Conservation (phyloP, 176 grass and related monocot species). For the Coix lacrymajobi region DNA sequence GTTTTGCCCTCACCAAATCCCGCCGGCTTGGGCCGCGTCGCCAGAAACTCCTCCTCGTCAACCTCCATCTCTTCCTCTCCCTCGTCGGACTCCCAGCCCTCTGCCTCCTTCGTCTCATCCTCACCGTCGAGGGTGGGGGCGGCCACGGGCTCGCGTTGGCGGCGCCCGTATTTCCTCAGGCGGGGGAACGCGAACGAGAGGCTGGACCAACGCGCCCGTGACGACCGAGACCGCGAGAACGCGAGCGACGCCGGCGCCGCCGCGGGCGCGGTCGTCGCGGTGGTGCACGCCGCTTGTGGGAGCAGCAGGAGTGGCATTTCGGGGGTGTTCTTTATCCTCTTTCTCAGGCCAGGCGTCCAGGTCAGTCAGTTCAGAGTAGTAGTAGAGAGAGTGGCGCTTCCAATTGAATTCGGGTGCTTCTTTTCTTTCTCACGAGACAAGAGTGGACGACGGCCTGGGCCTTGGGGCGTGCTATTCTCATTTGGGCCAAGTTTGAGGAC, state of each 20-base stretch:
- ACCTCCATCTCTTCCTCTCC: slow-evolving; percentile 18
- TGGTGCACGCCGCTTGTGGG: not conserved
- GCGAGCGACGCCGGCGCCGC: not conserved
- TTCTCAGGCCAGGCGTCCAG: rapidly evolving
- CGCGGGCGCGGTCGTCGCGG: not conserved
- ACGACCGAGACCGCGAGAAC: not conserved
- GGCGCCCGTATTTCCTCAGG: slow-evolving; percentile 38
- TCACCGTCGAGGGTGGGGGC: slow-evolving; percentile 10
- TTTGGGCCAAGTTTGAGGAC: too few relatives aligned
- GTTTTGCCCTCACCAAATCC: slow-evolving; percentile 55
- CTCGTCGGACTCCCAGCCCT: not conserved
- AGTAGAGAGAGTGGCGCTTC: too few relatives aligned
- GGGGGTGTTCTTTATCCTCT: not conserved
- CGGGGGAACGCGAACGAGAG: slow-evolving; percentile 20
- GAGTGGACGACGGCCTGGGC: too few relatives aligned
- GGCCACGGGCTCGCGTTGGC: slow-evolving; percentile 2
- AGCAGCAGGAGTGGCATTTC: slow-evolving; percentile 31
- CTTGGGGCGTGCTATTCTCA: too few relatives aligned
- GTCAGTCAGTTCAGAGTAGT: not conserved
- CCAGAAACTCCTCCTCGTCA: slow-evolving; percentile 37
- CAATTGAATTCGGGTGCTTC: too few relatives aligned
- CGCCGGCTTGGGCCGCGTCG: slow-evolving; percentile 38
- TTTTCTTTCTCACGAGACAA: too few relatives aligned
- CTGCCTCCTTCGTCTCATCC: not conserved
- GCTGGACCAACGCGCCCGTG: slow-evolving; percentile 1